These are phyloP conservation scores for Mycena amicta DNA, from an alignment of 768 basidiomycete genomes.

Conservation along the genomic window DNA sequence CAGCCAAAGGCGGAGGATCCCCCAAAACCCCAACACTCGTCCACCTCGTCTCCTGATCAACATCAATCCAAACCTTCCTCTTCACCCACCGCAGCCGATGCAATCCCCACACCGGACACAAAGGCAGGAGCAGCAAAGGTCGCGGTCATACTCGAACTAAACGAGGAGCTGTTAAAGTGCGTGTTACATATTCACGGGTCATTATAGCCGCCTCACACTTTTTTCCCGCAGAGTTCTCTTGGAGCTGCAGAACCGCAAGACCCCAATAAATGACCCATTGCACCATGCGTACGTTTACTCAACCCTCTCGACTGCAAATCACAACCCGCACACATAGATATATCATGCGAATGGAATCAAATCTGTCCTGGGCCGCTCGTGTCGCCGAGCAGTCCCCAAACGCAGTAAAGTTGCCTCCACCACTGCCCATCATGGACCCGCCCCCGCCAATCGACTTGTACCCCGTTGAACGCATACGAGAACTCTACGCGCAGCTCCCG, in stretches of 20 bases:
- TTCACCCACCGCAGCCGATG: slow-evolving; percentile 26
- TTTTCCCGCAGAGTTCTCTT: slow-evolving; percentile 53
- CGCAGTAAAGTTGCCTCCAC: slow-evolving; percentile 21
- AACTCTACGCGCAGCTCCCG: slow-evolving; percentile 65
- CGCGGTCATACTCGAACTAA: slow-evolving; percentile 63
- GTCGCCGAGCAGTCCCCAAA: slow-evolving; percentile 54
- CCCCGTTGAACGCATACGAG: slow-evolving; percentile 61
- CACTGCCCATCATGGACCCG: slow-evolving; percentile 60
- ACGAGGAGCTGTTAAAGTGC: slow-evolving; percentile 70
- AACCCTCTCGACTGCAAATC: not conserved
- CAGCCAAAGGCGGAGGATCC: slow-evolving; percentile 24
- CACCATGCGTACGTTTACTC: slow-evolving; percentile 57
- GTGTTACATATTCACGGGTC: slow-evolving; percentile 24
- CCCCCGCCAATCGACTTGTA: slow-evolving; percentile 53
- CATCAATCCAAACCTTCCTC: slow-evolving; percentile 23
- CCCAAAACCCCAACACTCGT: slow-evolving; percentile 10
- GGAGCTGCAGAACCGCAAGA: slow-evolving; percentile 58
- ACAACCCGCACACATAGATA: slow-evolving; percentile 46
- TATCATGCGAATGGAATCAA: slow-evolving; percentile 62
- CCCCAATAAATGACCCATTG: slow-evolving; percentile 48
- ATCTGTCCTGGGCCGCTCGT: slow-evolving; percentile 70
- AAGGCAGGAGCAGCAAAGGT: slow-evolving; percentile 53
- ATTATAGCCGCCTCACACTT: too few relatives aligned
- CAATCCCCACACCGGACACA: slow-evolving; percentile 28
- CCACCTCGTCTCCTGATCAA: slow-evolving; percentile 25